Percentiles rank a stretch among this genome's conserved stretches.
These are phyloP conservation scores for Plasmodium coatneyi DNA, from an alignment of 169 alveolate genomes.

Conservation along the genomic window DNA sequence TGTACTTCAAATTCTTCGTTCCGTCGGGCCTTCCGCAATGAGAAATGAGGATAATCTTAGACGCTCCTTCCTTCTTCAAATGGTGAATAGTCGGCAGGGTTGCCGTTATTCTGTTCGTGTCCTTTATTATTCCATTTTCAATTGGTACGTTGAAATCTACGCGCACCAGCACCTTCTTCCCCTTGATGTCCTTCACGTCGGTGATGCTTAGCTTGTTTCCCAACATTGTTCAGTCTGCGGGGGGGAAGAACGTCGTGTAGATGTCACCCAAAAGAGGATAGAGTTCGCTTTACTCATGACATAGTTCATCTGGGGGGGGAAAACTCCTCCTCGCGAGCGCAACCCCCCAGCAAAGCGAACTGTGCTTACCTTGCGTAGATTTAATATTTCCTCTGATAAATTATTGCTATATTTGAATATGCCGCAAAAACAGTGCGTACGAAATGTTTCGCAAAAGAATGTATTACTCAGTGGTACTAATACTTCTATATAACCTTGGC, in stretches of 20 bases:
- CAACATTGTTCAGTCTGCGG: constrained; percentile 2
- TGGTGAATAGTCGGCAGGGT: constrained; percentile 95
- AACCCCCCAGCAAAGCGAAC: neutral
- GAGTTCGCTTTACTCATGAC: neutral
- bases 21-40: constrained; percentile 99
- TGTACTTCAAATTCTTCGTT: constrained; percentile 87
- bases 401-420: neutral
- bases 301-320: neutral
- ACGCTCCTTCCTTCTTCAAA: constrained; percentile 92
- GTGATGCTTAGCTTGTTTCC: constrained; percentile 62
- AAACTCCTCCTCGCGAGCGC: neutral
- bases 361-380: neutral
- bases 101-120: constrained; percentile 94
- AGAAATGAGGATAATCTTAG: constrained; percentile 92
- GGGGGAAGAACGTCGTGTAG: neutral
- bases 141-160: constrained; percentile 99
- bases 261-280: neutral
- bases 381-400: neutral
- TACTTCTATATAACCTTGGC: neutral
- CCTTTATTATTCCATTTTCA: constrained; percentile 92
- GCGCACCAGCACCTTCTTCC: constrained; percentile 95
- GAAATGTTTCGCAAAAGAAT: neutral
- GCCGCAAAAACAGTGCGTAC: neutral
- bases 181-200: constrained; percentile 73
- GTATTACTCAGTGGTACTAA: neutral